Evolutionary conservation across 2,329 filamentous ascomycete species (phyloP), one percentile per base, ranked within the genome.

Genomic region (Teratosphaeriaceae sp.): DNA sequence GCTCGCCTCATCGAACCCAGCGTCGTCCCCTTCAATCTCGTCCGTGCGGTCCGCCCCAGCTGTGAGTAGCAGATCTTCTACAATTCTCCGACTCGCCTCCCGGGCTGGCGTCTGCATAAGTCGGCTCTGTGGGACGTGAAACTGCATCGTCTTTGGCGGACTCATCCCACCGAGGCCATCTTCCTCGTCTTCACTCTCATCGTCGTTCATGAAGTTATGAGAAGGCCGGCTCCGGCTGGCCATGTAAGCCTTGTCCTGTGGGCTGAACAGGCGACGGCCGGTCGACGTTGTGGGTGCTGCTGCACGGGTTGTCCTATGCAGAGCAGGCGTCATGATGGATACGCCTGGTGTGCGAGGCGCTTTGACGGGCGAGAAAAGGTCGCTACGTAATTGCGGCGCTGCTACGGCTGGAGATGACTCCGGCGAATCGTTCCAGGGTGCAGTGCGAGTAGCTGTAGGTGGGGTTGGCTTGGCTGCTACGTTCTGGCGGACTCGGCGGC

Each of bases 121-220:
- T 59, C 85, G 82, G 30, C 81, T 85, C 41, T 84, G 83, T 39
- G 85, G 85, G 37, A 94, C 67, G 34, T 84, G 82, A 63, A 94
- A 94, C 58, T 89, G 85, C 47, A 94, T 89, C 9, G 87, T 92
- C 72, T 97, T 97, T 0, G 92, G 92, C 21, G 92, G 92, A 58
- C 87, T 95, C 37, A 77, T 65, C 19, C 73, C 74, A 2, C 56
- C 60, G 19, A 59, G 67, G 13, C 70, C 67, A 34, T 84, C 83
- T 43, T 50, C 52, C 27, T 55, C 52, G 37, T 84, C 83, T 43
- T 48, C n/a, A n/a, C n/a, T n/a, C n/a, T n/a, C 51, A 23, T 56
- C 53, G 21, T 50, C 51, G 20, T 53, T 40, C 27, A 9, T 16
- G 26, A 51, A 48, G 36, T 60, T 45, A 34, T 48, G 49, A n/a